Evolutionary conservation across 2,329 filamentous ascomycete genomes (phyloP), one percentile per base, ranked within the genome.

Genomic region (Colletotrichum neosansevieriae): DNA sequence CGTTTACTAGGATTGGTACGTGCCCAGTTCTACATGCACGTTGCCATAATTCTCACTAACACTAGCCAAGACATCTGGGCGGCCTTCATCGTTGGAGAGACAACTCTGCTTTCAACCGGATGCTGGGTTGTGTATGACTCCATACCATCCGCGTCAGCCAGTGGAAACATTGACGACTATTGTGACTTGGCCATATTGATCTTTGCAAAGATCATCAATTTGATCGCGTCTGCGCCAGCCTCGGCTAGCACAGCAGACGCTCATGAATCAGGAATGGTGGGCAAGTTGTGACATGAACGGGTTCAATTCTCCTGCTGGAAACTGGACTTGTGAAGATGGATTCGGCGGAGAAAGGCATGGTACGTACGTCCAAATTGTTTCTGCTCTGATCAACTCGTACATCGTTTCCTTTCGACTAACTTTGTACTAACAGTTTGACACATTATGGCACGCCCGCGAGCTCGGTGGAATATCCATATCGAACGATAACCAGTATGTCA

Each of bases 81-180:
- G 7, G 69, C 69, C 3, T 70, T 64, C 34, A 49, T 58, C 32
- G 58, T 58, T 21, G 57, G 53, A 4, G 51, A 68, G 15, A 70
- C 56, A n/a, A 70, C 69, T 19, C 50, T 70, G 2, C 63, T 70
- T 6, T 60, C 69, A 6, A 68, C 64, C 7, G 49, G 40, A 4
- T 64, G 40, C 29, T 70, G 69, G 69, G 64, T 70, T 3, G 32
- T 63, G 9, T 21, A 70, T 21, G 60, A 70, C n/a, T 68, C 56
- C n/a, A 51, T 67, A 6, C 21, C 36, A 24, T 49, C 38, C 17
- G 64, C 63, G 12, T 54, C 64, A 12, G 29, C 36, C 0, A 51
- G 6, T 6, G 69, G 56, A 6, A 24, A 64, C 7, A 11, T 68
- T 6, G 69, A 70, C 24, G 64, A 70, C 44, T 70, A 65, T 44